phyloP scores from a whole-genome alignment of 2,329 filamentous ascomycete genomes.

The Sphaerulina populicola region DNA sequence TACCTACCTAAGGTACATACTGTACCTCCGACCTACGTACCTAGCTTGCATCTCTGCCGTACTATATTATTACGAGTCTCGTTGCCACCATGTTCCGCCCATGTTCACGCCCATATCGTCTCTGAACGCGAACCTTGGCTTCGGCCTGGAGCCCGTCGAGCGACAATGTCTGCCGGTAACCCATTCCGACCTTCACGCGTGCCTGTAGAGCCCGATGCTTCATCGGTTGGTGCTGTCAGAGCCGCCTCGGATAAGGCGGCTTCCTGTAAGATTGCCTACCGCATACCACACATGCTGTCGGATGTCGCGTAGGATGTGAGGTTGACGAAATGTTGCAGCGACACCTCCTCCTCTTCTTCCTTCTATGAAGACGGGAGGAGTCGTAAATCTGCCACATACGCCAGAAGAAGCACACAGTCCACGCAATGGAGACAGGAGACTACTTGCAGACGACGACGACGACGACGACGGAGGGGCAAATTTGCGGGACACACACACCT shows the following conservation, averaged over 20 bases:
- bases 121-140: not conserved
- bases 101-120: not conserved
- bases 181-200: constrained; percentile 27
- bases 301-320: constrained; percentile 4
- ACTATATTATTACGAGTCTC: not conserved
- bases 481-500: not conserved
- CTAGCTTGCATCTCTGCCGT: not conserved
- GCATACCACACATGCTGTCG: constrained; percentile 1
- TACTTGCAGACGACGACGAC: constrained; percentile 15
- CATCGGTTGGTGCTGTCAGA: constrained; percentile 5
- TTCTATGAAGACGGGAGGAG: constrained; percentile 26
- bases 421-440: constrained; percentile 13
- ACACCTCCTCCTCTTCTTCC: constrained; percentile 13
- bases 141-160: not conserved
- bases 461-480: constrained; percentile 2
- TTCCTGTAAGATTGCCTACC: constrained; percentile 18
- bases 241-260: constrained; percentile 8
- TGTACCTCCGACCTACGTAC: no score
- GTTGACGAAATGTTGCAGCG: constrained; percentile 20
- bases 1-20: no score
- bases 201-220: constrained; percentile 17
- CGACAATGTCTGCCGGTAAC: constrained; percentile 27
- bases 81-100: not conserved
- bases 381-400: constrained; percentile 26
- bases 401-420: constrained; percentile 16